Conservation (phyloP, 768 basidiomycete genomes). For the Dacryopinax primogenitus region DNA sequence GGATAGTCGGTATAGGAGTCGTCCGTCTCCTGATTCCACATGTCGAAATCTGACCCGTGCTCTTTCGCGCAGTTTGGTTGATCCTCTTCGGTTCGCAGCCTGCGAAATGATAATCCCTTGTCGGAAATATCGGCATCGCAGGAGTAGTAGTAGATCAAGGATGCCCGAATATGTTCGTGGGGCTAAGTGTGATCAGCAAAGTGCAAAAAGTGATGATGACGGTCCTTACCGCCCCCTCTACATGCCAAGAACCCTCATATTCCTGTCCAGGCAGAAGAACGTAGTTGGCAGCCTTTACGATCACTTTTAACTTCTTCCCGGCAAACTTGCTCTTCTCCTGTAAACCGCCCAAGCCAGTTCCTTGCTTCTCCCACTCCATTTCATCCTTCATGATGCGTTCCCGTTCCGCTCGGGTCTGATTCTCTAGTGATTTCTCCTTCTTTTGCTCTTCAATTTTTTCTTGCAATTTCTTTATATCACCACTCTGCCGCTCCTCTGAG, state of each 20-base stretch:
- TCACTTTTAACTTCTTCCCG: constrained; percentile 13
- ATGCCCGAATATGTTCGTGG: constrained; percentile 13
- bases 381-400: background rate
- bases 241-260: constrained; percentile 13
- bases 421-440: background rate
- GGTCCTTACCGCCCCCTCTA: constrained; percentile 12
- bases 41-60: background rate
- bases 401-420: background rate
- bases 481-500: background rate
- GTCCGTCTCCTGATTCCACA: background rate
- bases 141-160: constrained; percentile 14
- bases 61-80: background rate
- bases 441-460: constrained; percentile 7
- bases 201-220: background rate
- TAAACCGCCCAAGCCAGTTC: background rate
- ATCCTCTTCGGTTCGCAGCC: constrained; percentile 10
- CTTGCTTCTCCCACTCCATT: background rate
- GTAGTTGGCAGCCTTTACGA: constrained; percentile 14
- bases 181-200: background rate
- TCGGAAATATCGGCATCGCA: constrained; percentile 7
- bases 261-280: constrained; percentile 11
- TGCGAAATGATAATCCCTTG: constrained; percentile 9
- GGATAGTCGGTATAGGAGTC: constrained; percentile 9
- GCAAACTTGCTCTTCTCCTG: background rate
- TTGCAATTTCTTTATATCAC: background rate